Evolutionary conservation across 2,329 filamentous ascomycete genomes (phyloP), one percentile per base, ranked within the genome.

Genomic region (Chrysosporium queenslandicum): DNA sequence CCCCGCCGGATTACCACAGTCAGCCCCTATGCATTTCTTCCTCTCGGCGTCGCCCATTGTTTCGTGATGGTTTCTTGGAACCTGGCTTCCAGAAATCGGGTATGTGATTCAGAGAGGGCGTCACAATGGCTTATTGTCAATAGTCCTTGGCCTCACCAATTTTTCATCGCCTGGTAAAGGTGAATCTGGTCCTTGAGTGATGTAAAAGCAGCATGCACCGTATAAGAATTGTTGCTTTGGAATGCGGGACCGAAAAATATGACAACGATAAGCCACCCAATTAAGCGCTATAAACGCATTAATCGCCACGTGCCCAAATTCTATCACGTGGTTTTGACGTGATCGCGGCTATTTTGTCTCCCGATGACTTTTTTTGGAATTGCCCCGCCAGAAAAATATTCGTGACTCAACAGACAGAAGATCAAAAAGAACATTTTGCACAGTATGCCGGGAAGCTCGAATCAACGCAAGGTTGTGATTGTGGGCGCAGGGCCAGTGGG

Each of bases 401-500:
- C 11, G 2, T 34, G 29, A 50, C 25, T 50, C 47, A 42, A 21
- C 27, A 7, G 27, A 5, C 12, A 16, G 20, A 23, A 34, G 23
- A 21, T 21, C 27, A 18, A 34, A 42, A 43, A 50, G 27, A 41
- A 14, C 29, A 21, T 9, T 50, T 8, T 18, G 23, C 27, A 42
- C 49, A 45, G 18, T 16, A 51, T 51, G 49, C 49, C 54, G n/a
- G 55, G 46, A 29, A 20, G 6, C n/a, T 51, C 29, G 48, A 66
- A 61, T 55, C 78, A 87, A 61, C 40, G 20, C n/a, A 92, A 87
- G 69, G 81, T 86, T 52, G 78, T 94, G 18, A 78, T 98, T 43
- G 84, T 98, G 46, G 92, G 92, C 50, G 92, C 90, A 51, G 92
- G 92, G 1, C 92, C 92, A 0, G 92, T 98, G 6, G 92, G 92